Evolutionary conservation across 805 yeast genomes (phyloP).

Genomic region (Candida wancherniae): DNA sequence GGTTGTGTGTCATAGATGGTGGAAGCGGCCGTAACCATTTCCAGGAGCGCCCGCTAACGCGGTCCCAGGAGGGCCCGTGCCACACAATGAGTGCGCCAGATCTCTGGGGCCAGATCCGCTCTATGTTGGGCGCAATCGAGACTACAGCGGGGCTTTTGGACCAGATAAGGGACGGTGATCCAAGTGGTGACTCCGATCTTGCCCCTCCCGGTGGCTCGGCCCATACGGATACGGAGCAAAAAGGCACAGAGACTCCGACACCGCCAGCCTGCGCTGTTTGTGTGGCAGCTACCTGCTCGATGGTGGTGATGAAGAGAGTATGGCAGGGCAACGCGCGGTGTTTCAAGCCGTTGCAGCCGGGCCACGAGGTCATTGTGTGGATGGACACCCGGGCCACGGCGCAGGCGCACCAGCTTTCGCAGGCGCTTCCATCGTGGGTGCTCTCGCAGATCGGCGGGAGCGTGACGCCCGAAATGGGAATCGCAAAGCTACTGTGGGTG

Average conservation of each 20-base stretch:
- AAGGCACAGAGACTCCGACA: neutral
- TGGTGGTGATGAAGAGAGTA: conserved; percentile 40
- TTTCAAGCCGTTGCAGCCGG: conserved; percentile 28
- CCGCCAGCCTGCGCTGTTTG: conserved; percentile 17
- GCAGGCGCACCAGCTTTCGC: conserved; percentile 30
- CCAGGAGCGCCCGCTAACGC: conserved; percentile 7
- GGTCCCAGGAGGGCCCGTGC: conserved; percentile 4
- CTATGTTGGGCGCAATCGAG: conserved; percentile 11
- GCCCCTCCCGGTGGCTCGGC: no score
- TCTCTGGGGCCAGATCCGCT: conserved; percentile 10
- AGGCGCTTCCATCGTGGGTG: conserved; percentile 17
- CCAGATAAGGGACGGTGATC: no score
- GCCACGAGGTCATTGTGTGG: conserved; percentile 50
- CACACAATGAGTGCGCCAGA: conserved; percentile 14
- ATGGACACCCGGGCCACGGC: conserved; percentile 47
- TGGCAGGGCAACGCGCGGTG: conserved; percentile 11
- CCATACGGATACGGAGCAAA: neutral
- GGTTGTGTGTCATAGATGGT: conserved; percentile 30
- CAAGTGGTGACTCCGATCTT: no score
- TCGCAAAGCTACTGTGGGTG: conserved; percentile 46
- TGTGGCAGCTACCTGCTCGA: conserved; percentile 56
- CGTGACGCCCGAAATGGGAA: conserved; percentile 54
- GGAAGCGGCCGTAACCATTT: conserved; percentile 11
- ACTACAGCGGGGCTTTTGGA: no score
- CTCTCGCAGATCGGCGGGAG: conserved; percentile 36